A percentile compares a stretch with the other conserved stretches of the same genome.
Evolutionary conservation across 306 rosid genomes (phyloP).

Genomic region (Citrullus colocynthis): DNA sequence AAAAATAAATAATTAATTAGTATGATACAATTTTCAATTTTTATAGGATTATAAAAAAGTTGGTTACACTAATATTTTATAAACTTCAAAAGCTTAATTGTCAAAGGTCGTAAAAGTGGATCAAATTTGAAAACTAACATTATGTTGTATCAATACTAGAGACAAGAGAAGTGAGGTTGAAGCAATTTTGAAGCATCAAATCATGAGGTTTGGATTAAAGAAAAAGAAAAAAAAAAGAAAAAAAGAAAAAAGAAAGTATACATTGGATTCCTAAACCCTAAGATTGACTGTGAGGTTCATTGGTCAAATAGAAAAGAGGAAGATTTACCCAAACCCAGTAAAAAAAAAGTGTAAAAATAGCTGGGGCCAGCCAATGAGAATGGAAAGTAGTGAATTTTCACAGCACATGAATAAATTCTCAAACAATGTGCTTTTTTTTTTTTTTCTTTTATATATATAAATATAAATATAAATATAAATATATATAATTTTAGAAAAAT

Average conservation of each 20-base stretch:
- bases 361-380: background rate
- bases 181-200: background rate
- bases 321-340: background rate
- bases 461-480: too few species aligned
- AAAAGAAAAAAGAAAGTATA: background rate
- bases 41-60: too few species aligned
- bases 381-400: background rate
- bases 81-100: too few species aligned
- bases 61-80: too few species aligned
- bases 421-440: background rate
- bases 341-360: background rate
- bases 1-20: too few species aligned
- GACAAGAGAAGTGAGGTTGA: too few species aligned
- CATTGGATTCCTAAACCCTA: background rate
- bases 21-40: too few species aligned
- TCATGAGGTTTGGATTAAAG: background rate
- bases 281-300: background rate
- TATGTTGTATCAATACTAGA: too few species aligned
- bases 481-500: too few species aligned
- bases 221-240: background rate
- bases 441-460: too few species aligned
- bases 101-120: too few species aligned
- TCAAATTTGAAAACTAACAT: too few species aligned
- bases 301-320: background rate
- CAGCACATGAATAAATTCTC: background rate